Evolutionary conservation across 768 basidiomycete genomes (phyloP).

Genomic region (Leucocoprinus sp.): DNA sequence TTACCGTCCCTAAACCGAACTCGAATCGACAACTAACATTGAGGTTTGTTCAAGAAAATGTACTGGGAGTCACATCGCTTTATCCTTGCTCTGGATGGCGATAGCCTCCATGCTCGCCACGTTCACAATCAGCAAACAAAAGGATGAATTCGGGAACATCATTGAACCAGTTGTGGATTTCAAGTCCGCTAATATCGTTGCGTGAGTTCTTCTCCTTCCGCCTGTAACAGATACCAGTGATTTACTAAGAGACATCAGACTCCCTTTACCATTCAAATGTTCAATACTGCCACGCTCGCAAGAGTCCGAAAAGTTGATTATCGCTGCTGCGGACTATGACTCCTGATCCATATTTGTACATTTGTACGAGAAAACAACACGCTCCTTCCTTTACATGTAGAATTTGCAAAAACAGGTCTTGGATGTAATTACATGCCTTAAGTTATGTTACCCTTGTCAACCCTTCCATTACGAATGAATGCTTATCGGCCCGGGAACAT

Average conservation of each 20-base stretch:
- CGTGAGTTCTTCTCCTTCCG: slow-evolving; percentile 16
- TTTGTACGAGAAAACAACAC: too few species aligned
- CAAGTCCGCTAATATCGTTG: slow-evolving; percentile 18
- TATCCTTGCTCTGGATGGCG: slow-evolving; percentile 20
- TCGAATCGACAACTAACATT: neutral
- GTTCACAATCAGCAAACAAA: slow-evolving; percentile 21
- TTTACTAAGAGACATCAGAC: slow-evolving; percentile 9
- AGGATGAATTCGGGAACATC: slow-evolving; percentile 18
- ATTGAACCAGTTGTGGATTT: slow-evolving; percentile 21
- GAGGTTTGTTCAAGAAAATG: slow-evolving; percentile 17
- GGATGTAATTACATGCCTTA: too few species aligned
- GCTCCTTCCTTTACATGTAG: too few species aligned
- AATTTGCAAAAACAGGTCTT: too few species aligned
- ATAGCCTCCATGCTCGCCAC: slow-evolving; percentile 23
- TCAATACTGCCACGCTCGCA: slow-evolving; percentile 22
- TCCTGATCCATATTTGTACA: neutral
- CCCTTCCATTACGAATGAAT: too few species aligned
- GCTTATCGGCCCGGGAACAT: too few species aligned
- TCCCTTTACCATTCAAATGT: slow-evolving; percentile 21
- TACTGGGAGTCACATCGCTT: slow-evolving; percentile 24
- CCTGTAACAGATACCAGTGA: neutral
- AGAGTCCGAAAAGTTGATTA: slow-evolving; percentile 16
- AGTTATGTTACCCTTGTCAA: too few species aligned
- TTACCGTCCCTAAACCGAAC: neutral
- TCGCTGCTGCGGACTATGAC: slow-evolving; percentile 6